These are phyloP conservation scores for Camillea tinctor DNA, from an alignment of 2,329 filamentous ascomycete genomes.

Conservation along the genomic window DNA sequence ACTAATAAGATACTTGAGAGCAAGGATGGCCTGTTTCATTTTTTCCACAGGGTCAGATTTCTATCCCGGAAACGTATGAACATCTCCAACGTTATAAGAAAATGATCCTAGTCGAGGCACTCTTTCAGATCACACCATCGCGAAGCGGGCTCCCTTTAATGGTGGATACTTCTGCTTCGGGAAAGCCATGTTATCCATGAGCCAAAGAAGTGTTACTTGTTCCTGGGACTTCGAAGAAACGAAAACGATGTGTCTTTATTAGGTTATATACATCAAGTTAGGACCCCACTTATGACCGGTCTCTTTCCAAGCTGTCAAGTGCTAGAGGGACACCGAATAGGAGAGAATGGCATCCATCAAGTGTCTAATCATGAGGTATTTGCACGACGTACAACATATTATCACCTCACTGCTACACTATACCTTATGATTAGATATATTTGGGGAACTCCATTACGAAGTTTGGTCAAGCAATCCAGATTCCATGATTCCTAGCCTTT, in stretches of 20 bases:
- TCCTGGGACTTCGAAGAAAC: neutral
- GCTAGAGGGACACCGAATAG: neutral
- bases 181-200: neutral
- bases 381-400: too few relatives aligned
- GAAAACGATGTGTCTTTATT: neutral
- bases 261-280: neutral
- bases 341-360: neutral
- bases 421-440: neutral
- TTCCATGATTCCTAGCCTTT: conserved; percentile 1
- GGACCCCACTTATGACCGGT: neutral
- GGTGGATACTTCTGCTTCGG: conserved; percentile 9
- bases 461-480: neutral
- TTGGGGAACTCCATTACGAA: neutral
- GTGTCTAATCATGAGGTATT: too few relatives aligned
- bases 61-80: conserved; percentile 28
- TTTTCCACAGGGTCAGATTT: conserved; percentile 28
- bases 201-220: neutral
- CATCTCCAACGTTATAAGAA: conserved; percentile 11
- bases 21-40: conserved; percentile 24
- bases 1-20: conserved; percentile 20
- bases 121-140: conserved; percentile 6
- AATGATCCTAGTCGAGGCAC: conserved; percentile 12
- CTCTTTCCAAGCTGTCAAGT: neutral
- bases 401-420: neutral
- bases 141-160: conserved; percentile 10